Conservation (phyloP, 371 early-diverging fungal species). For the Mortierella sp. region DNA sequence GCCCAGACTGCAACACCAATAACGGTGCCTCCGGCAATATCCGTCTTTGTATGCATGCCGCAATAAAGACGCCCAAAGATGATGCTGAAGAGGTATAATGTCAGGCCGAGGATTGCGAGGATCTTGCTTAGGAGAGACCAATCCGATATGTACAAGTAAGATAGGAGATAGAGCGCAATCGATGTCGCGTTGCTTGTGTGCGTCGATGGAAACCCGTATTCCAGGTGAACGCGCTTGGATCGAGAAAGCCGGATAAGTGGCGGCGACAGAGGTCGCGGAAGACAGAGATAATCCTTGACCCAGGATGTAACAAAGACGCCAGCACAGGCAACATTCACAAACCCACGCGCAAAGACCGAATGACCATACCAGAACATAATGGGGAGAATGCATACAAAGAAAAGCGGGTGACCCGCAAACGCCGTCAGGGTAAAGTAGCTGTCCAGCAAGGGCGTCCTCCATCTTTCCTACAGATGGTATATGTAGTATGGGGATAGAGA, state of each 20-base stretch:
- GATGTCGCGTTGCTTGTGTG: constrained; percentile 81
- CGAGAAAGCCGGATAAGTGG: constrained; percentile 73
- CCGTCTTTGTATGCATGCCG: constrained; percentile 82
- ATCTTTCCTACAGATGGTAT: constrained; percentile 39
- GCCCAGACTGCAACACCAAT: constrained; percentile 70
- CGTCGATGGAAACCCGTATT: constrained; percentile 88
- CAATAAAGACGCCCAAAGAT: constrained; percentile 76
- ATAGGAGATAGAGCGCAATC: constrained; percentile 73
- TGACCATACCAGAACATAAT: constrained; percentile 54
- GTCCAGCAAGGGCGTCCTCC: constrained; percentile 44
- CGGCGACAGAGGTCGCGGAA: constrained; percentile 80
- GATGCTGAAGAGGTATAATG: constrained; percentile 70
- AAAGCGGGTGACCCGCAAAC: constrained; percentile 51
- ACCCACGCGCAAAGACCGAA: constrained; percentile 49
- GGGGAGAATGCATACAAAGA: constrained; percentile 48
- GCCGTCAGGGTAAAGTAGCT: constrained; percentile 51
- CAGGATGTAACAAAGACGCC: constrained; percentile 48
- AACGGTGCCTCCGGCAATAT: constrained; percentile 73
- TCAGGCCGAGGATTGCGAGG: constrained; percentile 50
- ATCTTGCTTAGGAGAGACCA: constrained; percentile 47
- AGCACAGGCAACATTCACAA: constrained; percentile 45
- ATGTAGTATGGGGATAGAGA: too few relatives aligned
- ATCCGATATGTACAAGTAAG: constrained; percentile 55
- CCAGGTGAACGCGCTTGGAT: constrained; percentile 62
- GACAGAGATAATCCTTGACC: constrained; percentile 76